Percentiles rank a stretch among this genome's conserved stretches.
phyloP scores from a whole-genome alignment of 371 early-diverging fungal genomes.

The Lichtheimia hyalospora region DNA sequence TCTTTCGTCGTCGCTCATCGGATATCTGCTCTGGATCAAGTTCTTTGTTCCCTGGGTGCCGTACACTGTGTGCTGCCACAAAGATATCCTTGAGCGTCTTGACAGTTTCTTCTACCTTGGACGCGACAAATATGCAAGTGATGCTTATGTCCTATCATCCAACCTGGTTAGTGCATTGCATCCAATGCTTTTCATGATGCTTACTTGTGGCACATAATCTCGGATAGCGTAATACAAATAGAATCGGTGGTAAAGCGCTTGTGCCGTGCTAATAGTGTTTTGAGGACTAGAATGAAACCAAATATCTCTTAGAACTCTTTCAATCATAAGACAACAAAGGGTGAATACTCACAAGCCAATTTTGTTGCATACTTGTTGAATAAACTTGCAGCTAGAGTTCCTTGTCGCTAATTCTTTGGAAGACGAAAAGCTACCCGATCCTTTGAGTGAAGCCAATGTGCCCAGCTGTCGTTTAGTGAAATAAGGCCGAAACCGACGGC shows the following conservation, averaged over 20 bases:
- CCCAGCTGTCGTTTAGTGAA: slow-evolving; percentile 44
- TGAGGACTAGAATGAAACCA: slow-evolving; percentile 53
- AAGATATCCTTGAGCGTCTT: slow-evolving; percentile 76
- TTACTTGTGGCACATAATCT: slow-evolving; percentile 42
- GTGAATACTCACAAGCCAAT: slow-evolving; percentile 39
- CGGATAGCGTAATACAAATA: slow-evolving; percentile 62
- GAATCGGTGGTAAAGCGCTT: slow-evolving; percentile 71
- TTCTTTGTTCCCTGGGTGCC: slow-evolving; percentile 56
- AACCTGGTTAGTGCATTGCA: background rate
- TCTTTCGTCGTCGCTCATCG: slow-evolving; percentile 57
- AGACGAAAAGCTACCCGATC: slow-evolving; percentile 14
- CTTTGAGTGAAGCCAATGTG: slow-evolving; percentile 29
- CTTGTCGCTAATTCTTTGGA: slow-evolving; percentile 34
- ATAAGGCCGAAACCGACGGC: slow-evolving; percentile 41
- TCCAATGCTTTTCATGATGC: background rate
- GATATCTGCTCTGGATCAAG: slow-evolving; percentile 57
- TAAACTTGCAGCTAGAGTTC: slow-evolving; percentile 46
- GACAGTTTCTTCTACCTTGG: slow-evolving; percentile 77
- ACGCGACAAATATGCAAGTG: slow-evolving; percentile 74
- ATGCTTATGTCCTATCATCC: slow-evolving; percentile 54
- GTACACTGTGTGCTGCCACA: slow-evolving; percentile 59
- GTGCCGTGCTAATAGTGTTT: slow-evolving; percentile 72
- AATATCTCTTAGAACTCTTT: no score
- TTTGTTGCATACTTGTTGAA: slow-evolving; percentile 48
- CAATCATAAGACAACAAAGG: no score